Evolutionary conservation across 2,329 filamentous ascomycete genomes (phyloP), one percentile per base, ranked within the genome.

Genomic region (Aspergillus hiratsukae): DNA sequence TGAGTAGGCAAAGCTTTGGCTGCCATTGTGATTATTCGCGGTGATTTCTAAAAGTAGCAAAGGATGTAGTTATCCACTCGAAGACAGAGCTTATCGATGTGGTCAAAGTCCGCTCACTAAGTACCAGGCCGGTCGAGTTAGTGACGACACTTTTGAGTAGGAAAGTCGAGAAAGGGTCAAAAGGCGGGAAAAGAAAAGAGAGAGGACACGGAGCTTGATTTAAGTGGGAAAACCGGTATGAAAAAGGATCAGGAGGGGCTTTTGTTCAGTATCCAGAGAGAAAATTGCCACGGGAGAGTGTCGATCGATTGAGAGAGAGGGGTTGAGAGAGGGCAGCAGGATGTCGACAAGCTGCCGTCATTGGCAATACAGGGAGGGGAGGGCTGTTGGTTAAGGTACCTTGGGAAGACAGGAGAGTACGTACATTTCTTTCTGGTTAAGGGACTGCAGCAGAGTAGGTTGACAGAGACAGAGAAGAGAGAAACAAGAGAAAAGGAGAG

Each of bases 1-100:
- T 95, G 93, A 46, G 89, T 82, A 63, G 92, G 91, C 67, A 97
- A 80, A 62, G 90, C 89, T 77, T 84, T 91, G 70, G 84, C 81
- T 63, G 89, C 86, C 88, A 93, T 93, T 68, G 66, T 23, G 48
- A 45, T 43, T 37, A n/a, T 48, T 51, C 49, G 28, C 49, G 29
- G 49, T 14, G 46, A 27, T 37, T 27, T 45, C 41, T 40, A 53
- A 37, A 52, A 41, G 49, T 46, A 46, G 14, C 6, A 14, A 23
- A 46, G 21, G 31, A 17, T 14, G 14, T 37, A 37, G 31, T 17
- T 37, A 37, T 37, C 31, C 31, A 37, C 31, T 37, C 31, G 31
- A 37, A 37, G 14, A 37, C 5, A 37, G 31, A 37, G 31, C 31
- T 37, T 17, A 37, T 37, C 14, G 31, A 37, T 37, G 31, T 37